phyloP scores from a whole-genome alignment of 1,284 basidiomycete genomes.

The Leccinum pachyderme region DNA sequence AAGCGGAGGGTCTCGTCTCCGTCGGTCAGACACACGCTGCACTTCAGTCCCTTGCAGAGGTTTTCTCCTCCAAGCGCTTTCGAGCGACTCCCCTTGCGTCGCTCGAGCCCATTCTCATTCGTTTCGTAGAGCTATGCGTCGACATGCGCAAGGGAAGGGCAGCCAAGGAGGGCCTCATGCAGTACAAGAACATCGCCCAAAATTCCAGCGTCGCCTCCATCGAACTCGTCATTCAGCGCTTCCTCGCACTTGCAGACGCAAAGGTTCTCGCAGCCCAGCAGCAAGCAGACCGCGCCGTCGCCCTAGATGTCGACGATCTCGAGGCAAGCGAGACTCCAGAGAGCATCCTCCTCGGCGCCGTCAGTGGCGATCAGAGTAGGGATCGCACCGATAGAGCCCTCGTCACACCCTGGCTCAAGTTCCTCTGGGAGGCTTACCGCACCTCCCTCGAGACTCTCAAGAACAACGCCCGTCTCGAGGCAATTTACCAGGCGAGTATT shows the following conservation, averaged over 20 bases:
- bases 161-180: slow-evolving; percentile 94
- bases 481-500: slow-evolving; percentile 84
- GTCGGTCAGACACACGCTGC: slow-evolving; percentile 89
- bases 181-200: slow-evolving; percentile 93
- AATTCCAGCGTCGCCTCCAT: slow-evolving; percentile 91
- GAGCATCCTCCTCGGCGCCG: slow-evolving; percentile 84
- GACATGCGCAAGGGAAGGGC: slow-evolving; percentile 90
- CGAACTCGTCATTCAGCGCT: slow-evolving; percentile 88
- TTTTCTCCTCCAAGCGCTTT: slow-evolving; percentile 94
- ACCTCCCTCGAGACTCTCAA: slow-evolving; percentile 96
- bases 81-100: slow-evolving; percentile 86
- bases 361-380: slow-evolving; percentile 89
- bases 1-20: slow-evolving; percentile 88
- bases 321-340: slow-evolving; percentile 93
- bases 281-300: slow-evolving; percentile 71
- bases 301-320: slow-evolving; percentile 84
- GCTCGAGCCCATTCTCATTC: slow-evolving; percentile 95
- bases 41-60: slow-evolving; percentile 85
- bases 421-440: slow-evolving; percentile 98
- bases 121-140: slow-evolving; percentile 96
- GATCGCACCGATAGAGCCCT: slow-evolving; percentile 96
- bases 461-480: slow-evolving; percentile 93
- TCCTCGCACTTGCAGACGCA: slow-evolving; percentile 84
- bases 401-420: slow-evolving; percentile 97
- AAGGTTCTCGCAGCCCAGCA: slow-evolving; percentile 88